Percentiles rank a stretch among this genome's conserved stretches.
Conservation (phyloP, 495 filamentous ascomycete genomes). For the Penicillium herquei region DNA sequence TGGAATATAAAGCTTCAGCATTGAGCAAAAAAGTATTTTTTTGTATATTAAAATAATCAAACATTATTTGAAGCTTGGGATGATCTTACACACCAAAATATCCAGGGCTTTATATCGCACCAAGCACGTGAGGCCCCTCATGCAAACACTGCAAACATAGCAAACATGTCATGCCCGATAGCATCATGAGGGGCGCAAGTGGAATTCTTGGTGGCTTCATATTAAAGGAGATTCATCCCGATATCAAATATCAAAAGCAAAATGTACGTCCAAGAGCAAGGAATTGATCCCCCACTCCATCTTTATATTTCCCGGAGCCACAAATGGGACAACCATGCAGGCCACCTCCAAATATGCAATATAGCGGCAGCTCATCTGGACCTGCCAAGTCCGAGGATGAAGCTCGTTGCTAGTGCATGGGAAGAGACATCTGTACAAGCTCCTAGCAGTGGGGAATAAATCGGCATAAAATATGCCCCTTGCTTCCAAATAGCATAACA, state of each 20-base stretch:
- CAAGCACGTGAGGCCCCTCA: conserved; percentile 10
- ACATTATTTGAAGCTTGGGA: too few species aligned
- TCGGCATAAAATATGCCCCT: background rate
- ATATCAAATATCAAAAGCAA: background rate
- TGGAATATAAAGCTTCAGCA: too few species aligned
- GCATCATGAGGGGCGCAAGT: conserved; percentile 21
- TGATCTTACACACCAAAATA: too few species aligned
- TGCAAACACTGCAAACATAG: conserved; percentile 27
- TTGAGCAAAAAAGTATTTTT: too few species aligned
- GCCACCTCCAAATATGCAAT: background rate
- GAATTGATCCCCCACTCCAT: too few species aligned
- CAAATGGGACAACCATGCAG: background rate
- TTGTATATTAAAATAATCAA: too few species aligned
- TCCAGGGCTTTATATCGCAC: too few species aligned
- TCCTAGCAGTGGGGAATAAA: too few species aligned
- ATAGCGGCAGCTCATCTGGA: background rate
- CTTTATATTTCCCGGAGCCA: background rate
- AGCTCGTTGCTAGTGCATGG: background rate
- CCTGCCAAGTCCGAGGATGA: background rate
- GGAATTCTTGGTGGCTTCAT: conserved; percentile 3
- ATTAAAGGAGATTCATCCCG: background rate
- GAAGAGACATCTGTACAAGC: too few species aligned
- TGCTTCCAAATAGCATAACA: background rate
- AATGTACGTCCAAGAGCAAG: background rate
- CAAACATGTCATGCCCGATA: conserved; percentile 19